Conservation (phyloP, 1,284 basidiomycete genomes). For the Moesziomyces sp. region DNA sequence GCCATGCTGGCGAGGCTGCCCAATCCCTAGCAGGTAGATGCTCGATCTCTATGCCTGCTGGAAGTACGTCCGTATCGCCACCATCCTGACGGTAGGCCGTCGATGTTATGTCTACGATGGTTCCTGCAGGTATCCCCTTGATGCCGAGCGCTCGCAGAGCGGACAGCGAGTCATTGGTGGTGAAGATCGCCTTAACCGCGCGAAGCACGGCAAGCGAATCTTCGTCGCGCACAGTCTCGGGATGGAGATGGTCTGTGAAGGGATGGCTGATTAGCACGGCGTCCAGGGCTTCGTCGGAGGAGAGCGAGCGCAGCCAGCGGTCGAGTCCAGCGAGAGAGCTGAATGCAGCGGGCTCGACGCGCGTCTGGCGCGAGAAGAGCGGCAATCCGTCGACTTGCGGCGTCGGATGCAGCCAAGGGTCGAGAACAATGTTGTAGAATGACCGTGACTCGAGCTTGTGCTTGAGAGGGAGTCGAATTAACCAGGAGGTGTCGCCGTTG, state of each 20-base stretch:
- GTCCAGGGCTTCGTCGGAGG: slow-evolving; percentile 8
- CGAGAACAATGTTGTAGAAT: slow-evolving; percentile 34
- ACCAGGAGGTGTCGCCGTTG: slow-evolving; percentile 48
- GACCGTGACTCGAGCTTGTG: background rate
- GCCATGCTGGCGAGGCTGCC: slow-evolving; percentile 31
- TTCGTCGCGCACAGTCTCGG: slow-evolving; percentile 22
- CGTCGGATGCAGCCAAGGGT: slow-evolving; percentile 45
- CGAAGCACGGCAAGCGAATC: slow-evolving; percentile 17
- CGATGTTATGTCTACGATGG: slow-evolving; percentile 21
- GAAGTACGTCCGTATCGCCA: slow-evolving; percentile 2
- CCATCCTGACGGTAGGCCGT: slow-evolving; percentile 8
- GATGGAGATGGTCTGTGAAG: slow-evolving; percentile 41
- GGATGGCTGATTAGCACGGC: slow-evolving; percentile 42
- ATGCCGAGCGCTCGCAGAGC: slow-evolving; percentile 17
- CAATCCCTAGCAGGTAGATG: slow-evolving; percentile 37
- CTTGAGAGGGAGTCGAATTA: slow-evolving; percentile 20
- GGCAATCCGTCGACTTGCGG: slow-evolving; percentile 33
- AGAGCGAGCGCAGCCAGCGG: slow-evolving; percentile 15
- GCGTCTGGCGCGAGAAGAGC: slow-evolving; percentile 37
- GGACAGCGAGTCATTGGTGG: slow-evolving; percentile 30
- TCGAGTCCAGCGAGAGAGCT: slow-evolving; percentile 35
- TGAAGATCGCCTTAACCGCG: slow-evolving; percentile 15
- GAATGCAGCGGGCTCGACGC: slow-evolving; percentile 27
- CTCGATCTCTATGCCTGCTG: slow-evolving; percentile 11
- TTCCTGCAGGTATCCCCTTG: background rate